Base-by-base conservation (phyloP, 1,284 basidiomycete genomes). In the Lentinula novae-zelandiae region DNA sequence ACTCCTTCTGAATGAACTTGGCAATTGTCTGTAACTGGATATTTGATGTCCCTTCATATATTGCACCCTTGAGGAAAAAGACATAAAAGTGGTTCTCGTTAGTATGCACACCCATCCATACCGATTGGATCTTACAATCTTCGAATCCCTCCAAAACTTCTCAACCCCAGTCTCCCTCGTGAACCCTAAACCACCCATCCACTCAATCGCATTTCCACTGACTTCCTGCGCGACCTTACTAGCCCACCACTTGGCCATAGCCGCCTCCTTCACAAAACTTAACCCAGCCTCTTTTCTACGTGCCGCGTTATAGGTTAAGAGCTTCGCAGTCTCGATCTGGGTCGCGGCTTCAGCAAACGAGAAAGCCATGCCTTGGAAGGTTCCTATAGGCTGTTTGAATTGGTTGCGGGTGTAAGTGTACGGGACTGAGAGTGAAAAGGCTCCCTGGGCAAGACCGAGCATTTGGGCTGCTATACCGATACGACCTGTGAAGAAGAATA, bases 391-490 rank as follows among this genome's bases (percentile, higher is more conserved):
- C 74, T 97, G 90, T 15, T 95, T 95, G 71, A 98, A 98, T 76
- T 99, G 96, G 69, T 85, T 84, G 60, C 97, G 90, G 73, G 96
- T 86, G 75, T 93, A 96, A 1, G 96, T 93, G 76, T 98, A 98
- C 0, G 91, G 89, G 20, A 99, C 89, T 1, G 92, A 83, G 73
- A 95, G 93, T 73, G 96, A 89, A 70, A 98, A 99, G 4, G 95
- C 96, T 39, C 96, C 96, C 72, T 98, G 95, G 1, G 97, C 97
- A 38, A 98, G 87, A 48, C 97, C 97, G 64, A 99, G 82, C 93
- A 96, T 95, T 73, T 96, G 93, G 2, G 94, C 96, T 27, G 96
- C 97, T 66, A 99, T 98, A 53, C 96, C 97, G 66, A 99, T 97
- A 62, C 96, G 91, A 51, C 93, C 84, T 82, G 55, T 17, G 44